Percentiles rank a stretch among this genome's conserved stretches.
phyloP scores from a whole-genome alignment of 805 yeast genomes.

The Starmera dryadoides region DNA sequence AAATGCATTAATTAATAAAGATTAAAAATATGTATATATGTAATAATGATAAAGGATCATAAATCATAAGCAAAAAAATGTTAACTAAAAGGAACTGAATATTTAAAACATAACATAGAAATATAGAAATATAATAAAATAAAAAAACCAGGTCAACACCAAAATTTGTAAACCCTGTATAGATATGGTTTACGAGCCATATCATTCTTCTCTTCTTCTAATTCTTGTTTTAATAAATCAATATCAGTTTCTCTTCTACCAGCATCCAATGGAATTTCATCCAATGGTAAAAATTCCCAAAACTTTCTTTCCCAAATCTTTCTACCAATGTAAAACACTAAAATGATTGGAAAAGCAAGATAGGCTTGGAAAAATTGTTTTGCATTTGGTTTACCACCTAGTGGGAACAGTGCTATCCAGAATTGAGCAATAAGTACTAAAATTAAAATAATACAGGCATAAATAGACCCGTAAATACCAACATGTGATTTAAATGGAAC shows the following conservation, averaged over 20 bases:
- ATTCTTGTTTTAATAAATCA: slow-evolving; percentile 41
- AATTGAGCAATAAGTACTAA: slow-evolving; percentile 36
- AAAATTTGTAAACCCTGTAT: slow-evolving; percentile 46
- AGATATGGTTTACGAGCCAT: slow-evolving; percentile 30
- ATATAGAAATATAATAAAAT: too few species aligned
- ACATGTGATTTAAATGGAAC: slow-evolving; percentile 34
- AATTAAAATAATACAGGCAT: slow-evolving; percentile 27
- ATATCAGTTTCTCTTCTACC: slow-evolving; percentile 59
- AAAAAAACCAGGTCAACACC: too few species aligned
- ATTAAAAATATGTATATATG: too few species aligned
- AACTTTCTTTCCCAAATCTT: slow-evolving; percentile 36
- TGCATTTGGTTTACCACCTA: slow-evolving; percentile 28
- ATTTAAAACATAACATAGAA: too few species aligned
- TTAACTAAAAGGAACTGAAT: too few species aligned
- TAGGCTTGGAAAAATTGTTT: slow-evolving; percentile 31
- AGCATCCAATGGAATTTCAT: slow-evolving; percentile 51
- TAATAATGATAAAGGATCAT: too few species aligned
- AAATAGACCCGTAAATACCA: slow-evolving; percentile 35
- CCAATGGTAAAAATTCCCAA: slow-evolving; percentile 33
- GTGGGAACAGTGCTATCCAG: slow-evolving; percentile 41
- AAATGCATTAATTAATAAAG: too few species aligned
- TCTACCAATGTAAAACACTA: slow-evolving; percentile 32
- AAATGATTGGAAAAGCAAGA: slow-evolving; percentile 34
- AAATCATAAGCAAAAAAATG: too few species aligned
- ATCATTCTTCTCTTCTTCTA: slow-evolving; percentile 19